Evolutionary conservation across 257 asterid genomes (phyloP), one percentile per base, ranked within the genome.

Genomic region (Cynanchum wilfordii): DNA sequence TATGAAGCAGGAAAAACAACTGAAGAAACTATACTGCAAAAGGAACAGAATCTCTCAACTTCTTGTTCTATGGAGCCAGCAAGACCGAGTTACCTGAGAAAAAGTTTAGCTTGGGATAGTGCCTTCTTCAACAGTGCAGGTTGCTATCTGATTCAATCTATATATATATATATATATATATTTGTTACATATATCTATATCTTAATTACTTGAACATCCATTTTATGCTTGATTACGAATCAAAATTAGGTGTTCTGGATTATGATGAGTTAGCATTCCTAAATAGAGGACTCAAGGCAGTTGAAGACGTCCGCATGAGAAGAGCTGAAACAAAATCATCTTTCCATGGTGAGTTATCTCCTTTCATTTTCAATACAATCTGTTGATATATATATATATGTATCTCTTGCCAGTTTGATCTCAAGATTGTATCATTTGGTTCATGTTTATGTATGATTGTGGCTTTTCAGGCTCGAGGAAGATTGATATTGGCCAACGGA

Each of bases 31-130:
- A 36, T 69, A 44, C 64, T 63, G 68, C 76, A 74, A 72, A 72
- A 69, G 30, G 81, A 74, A 57, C 27, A 76, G 27, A 73, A 58
- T 71, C 58, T 63, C 25, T 68, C 49, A 3, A 22, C 72, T 25
- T 52, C 30, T 60, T 50, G 17, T 27, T 27, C 70, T 70, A 16
- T 80, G 70, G 68, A 68, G 71, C 70, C 80, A 40, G 73, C 75
- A 9, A 77, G 89, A 56, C 89, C 88, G 33, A 90, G 90, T 83
- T 86, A 74, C 78, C 60, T 82, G 36, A 81, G 96, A 68, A 82
- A 75, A 79, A 91, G 96, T 81, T 73, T 88, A 60, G 96, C 96
- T 51, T 91, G 97, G 97, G 89, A 91, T 68, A 79, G 59, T 60
- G 90, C 94, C 29, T 91, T 91, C 69, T 84, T 77, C 79, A 77